Conservation (phyloP, 345 rosid species). For the Acer negundo region DNA sequence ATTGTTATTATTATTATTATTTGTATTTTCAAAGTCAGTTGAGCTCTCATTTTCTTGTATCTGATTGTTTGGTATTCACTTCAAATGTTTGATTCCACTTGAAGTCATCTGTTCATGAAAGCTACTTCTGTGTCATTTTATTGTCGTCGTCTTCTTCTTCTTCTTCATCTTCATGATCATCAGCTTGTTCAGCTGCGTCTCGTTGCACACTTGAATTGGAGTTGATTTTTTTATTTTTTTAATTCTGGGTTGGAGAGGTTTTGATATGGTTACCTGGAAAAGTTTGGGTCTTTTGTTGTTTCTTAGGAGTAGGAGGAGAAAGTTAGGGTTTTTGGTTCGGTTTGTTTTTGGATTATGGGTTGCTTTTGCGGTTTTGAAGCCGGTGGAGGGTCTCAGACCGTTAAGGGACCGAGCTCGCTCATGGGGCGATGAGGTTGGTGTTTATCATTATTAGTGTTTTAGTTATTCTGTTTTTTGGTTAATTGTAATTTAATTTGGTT, state of each 20-base stretch:
- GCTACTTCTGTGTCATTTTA: conserved; percentile 30
- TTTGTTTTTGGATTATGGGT: conserved; percentile 57
- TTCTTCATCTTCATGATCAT: neutral
- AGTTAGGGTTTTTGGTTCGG: conserved; percentile 44
- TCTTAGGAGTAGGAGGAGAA: conserved; percentile 21
- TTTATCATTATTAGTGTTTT: conserved; percentile 1
- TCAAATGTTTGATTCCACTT: conserved; percentile 61
- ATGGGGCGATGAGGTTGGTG: conserved; percentile 96
- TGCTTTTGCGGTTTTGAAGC: conserved; percentile 44
- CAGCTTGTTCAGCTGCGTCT: conserved; percentile 10
- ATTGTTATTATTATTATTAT: neutral
- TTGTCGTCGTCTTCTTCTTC: conserved; percentile 7
- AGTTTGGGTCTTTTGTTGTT: conserved; percentile 34
- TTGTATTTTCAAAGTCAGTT: conserved; percentile 37
- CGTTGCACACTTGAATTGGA: conserved; percentile 22
- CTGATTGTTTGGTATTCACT: conserved; percentile 39
- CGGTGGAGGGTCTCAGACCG: conserved; percentile 72
- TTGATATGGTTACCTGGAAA: conserved; percentile 43
- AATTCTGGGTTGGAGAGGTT: neutral
- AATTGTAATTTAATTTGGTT: conserved; percentile 14
- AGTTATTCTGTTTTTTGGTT: conserved; percentile 6
- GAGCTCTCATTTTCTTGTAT: conserved; percentile 76
- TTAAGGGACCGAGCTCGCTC: conserved; percentile 78
- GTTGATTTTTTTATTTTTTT: conserved; percentile 17
- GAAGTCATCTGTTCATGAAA: conserved; percentile 62